Conservation (phyloP, 257 asterid genomes). For the Ophiorrhiza pumila region DNA sequence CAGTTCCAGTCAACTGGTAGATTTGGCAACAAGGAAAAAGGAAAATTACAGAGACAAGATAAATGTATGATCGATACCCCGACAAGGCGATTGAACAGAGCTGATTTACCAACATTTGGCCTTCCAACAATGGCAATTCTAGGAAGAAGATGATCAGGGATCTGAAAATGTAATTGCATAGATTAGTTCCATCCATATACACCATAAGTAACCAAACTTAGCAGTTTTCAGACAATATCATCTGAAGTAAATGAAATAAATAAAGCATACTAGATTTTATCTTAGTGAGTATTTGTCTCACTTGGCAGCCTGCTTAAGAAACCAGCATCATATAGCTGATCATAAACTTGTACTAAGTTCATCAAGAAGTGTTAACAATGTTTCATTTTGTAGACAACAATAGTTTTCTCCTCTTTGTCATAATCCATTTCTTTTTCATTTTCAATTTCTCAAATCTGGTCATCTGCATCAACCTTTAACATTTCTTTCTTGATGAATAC, state of each 20-base stretch:
- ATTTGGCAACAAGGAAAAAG: not conserved
- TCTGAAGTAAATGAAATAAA: not conserved
- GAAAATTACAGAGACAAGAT: constrained; percentile 2
- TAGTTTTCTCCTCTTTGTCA: not conserved
- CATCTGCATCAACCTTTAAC: not conserved
- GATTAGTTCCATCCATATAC: not conserved
- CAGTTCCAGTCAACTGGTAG: not conserved
- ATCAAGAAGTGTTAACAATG: not conserved
- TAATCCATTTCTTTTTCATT: not conserved
- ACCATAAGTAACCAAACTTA: not conserved
- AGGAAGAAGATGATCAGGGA: constrained; percentile 93
- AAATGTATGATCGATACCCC: constrained; percentile 53
- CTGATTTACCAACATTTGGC: constrained; percentile 99
- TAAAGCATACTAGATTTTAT: not conserved
- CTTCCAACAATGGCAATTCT: constrained; percentile 92
- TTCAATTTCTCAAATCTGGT: no score
- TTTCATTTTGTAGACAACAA: not conserved
- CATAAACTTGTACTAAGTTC: not conserved
- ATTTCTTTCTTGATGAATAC: not conserved
- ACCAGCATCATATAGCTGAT: not conserved
- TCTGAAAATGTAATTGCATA: constrained; percentile 39
- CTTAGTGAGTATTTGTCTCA: not conserved
- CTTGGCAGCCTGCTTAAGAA: not conserved
- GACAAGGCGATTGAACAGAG: constrained; percentile 90
- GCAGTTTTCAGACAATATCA: not conserved